Percentiles rank a stretch among this genome's conserved stretches.
These are phyloP conservation scores for Fragilaria radians DNA, from an alignment of 108 stramenopile genomes.

Conservation along the genomic window DNA sequence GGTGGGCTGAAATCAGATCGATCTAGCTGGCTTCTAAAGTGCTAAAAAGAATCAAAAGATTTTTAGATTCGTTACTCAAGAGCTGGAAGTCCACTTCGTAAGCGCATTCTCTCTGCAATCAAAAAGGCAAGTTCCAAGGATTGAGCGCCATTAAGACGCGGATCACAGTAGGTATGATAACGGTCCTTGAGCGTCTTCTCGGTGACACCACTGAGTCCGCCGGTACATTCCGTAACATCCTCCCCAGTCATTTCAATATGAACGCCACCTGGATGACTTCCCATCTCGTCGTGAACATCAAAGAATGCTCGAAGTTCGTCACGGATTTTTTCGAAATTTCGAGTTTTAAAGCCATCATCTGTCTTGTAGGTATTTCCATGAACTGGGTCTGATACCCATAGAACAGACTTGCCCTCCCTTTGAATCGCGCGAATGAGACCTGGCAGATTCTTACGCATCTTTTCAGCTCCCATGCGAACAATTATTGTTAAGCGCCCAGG, in stretches of 20 bases:
- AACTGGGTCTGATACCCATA: constrained; percentile 96
- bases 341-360: constrained; percentile 91
- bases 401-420: constrained; percentile 88
- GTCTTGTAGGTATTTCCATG: constrained; percentile 98
- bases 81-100: constrained; percentile 77
- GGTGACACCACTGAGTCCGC: constrained; percentile 84
- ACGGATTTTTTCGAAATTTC: constrained; percentile 91
- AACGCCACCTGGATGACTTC: constrained; percentile 96
- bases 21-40: no score
- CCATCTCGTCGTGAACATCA: constrained; percentile 98
- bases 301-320: constrained; percentile 96
- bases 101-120: constrained; percentile 92
- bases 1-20: no score
- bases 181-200: constrained; percentile 70
- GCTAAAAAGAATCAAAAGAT: no score
- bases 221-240: constrained; percentile 98
- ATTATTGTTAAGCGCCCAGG: constrained; percentile 95
- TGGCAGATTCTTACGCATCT: constrained; percentile 91
- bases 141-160: constrained; percentile 96
- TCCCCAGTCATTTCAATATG: constrained; percentile 97
- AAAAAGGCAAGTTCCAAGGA: constrained; percentile 97
- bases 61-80: constrained; percentile 58
- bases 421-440: constrained; percentile 96
- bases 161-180: constrained; percentile 96
- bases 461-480: constrained; percentile 97